A percentile compares a stretch with the other conserved stretches of the same genome.
Evolutionary conservation across 495 filamentous ascomycete genomes (phyloP).

Genomic region (Astrothelium macrocarpum): DNA sequence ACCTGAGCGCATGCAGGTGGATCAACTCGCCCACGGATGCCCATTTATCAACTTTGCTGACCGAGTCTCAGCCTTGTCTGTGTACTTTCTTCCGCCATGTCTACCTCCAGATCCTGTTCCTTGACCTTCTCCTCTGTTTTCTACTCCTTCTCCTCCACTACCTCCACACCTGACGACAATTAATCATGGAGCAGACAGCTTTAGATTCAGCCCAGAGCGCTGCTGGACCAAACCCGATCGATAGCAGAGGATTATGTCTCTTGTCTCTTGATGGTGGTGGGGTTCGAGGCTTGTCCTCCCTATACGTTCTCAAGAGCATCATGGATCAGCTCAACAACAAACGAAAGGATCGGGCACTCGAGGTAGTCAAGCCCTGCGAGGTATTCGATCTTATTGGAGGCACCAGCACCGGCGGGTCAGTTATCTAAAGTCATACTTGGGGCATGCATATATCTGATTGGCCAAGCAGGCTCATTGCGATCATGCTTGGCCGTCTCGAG

Average conservation of each 20-base stretch:
- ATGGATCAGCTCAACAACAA: background rate
- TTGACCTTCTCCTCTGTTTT: no score
- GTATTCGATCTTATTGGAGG: constrained; percentile 3
- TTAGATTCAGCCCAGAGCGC: no score
- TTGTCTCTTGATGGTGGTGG: constrained; percentile 2
- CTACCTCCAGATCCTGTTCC: no score
- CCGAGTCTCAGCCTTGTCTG: no score
- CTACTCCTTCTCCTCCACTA: no score
- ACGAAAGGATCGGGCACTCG: background rate
- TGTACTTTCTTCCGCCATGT: no score
- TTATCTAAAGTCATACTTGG: no score
- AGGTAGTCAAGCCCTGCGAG: background rate
- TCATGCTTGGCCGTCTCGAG: constrained; percentile 23
- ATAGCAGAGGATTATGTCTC: background rate
- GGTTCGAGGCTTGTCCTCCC: constrained; percentile 1
- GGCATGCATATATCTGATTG: background rate
- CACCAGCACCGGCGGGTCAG: constrained; percentile 6
- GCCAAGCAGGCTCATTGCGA: constrained; percentile 13
- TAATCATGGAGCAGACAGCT: no score
- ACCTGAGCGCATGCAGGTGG: no score
- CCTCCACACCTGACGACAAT: no score
- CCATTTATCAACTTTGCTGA: no score
- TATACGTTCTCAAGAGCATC: background rate
- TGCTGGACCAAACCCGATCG: background rate
- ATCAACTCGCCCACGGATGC: no score